Evolutionary conservation across 2,329 filamentous ascomycete genomes (phyloP), one percentile per base, ranked within the genome.

Genomic region (Orbilia javanica): DNA sequence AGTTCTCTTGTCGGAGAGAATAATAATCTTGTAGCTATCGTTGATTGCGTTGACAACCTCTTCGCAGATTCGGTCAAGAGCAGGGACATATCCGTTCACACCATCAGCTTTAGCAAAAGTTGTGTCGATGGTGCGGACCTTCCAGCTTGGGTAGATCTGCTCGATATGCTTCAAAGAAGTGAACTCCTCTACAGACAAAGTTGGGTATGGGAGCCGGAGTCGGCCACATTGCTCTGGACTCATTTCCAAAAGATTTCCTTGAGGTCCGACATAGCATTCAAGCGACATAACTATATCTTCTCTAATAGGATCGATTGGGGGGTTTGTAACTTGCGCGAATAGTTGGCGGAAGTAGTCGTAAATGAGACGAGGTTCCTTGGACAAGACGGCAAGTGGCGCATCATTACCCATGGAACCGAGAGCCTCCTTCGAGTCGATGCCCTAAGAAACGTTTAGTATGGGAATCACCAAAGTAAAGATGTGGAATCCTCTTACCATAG

Each of bases 271-370:
- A 83, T 97, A 98, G 82, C 95, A 96, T 84, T 97, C 94, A 46
- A 98, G 86, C 70, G 95, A 97, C 95, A 98, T 98, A 85, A 98
- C 95, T 82, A 97, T 96, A 29, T 94, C 95, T 87, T 98, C 95
- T 85, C 95, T 89, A 82, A 98, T 98, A 34, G 95, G 95, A 83
- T 98, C 95, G 83, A 98, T 98, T 13, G 95, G 95, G 81, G 95
- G 95, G 85, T 98, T 98, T 79, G 95, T 98, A 84, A 98, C 95
- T 86, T 98, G 95, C 8, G 95, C 95, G 84, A 98, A 98, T 50
- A 98, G 90, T 86, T 98, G 93, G 79, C 95, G 91, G 91, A 98
- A 98, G 86, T 98, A 98, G 85, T 97, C 95, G 84, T 93, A 97
- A 20, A 97, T 89, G 67, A 97, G 87, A 81, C 94, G 92, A 81